Evolutionary conservation across 2,329 filamentous ascomycete genomes (phyloP), one percentile per base, ranked within the genome.

Genomic region (Sphaerulina vaccinii): DNA sequence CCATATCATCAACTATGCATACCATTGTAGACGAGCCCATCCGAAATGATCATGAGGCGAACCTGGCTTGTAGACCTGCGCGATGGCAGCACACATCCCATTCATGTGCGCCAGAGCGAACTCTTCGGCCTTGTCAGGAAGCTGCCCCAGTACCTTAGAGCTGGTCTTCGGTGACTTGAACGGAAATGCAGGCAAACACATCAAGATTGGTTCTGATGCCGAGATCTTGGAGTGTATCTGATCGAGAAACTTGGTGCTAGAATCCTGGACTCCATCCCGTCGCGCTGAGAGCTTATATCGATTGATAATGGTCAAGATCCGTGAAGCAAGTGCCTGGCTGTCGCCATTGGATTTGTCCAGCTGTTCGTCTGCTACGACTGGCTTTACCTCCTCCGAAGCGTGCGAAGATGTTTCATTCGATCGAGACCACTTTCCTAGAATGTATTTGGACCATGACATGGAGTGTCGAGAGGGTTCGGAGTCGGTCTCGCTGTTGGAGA

Each of bases 11-110:
- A 27, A n/a, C n/a, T n/a, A n/a, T n/a, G n/a, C 54, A 16, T 50
- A 56, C 53, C 55, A 42, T 58, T 58, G 35, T 58, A 58, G 16
- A 56, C 53, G 9, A 58, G 32, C 15, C 55, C 55, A 51, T 58
- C 55, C 8, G 52, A 56, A 24, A 56, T 54, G 43, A 58, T 56
- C 36, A 43, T 56, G 2, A 58, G 33, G 9, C 24, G 11, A 9
- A 15, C 55, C 55, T 16, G 55, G 55, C 19, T 42, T 15, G 42
- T 58, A 58, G 23, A 58, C 48, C 13, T 40, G 38, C 10, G 24
- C 15, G 16, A 58, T 56, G 2, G 42, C 47, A 32, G 49, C 54
- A 29, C 54, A 56, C 29, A 56, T 22, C 19, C 44, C 38, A 21
- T 56, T 54, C 27, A 56, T 27, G 18, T 47, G 51, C 10, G 39